Percentiles rank a stretch among this genome's conserved stretches.
Evolutionary conservation across 495 filamentous ascomycete species (phyloP).

Genomic region (Aspergillus sparsus): DNA sequence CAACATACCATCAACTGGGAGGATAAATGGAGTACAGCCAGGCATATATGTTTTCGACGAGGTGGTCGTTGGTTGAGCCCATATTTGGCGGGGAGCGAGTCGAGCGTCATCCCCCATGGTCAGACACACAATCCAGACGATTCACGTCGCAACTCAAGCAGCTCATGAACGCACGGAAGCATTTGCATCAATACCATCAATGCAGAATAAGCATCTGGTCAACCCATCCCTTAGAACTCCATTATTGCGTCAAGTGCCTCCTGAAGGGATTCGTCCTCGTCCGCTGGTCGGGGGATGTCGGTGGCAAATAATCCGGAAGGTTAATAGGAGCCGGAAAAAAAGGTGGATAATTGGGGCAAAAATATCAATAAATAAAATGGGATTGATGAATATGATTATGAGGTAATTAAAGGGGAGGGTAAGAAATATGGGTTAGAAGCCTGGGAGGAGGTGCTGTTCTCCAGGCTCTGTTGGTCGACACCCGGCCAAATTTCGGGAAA

Average conservation of each 20-base stretch:
- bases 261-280: conserved; percentile 2
- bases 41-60: conserved; percentile 38
- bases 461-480: neutral
- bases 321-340: neutral
- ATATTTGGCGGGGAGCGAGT: conserved; percentile 53
- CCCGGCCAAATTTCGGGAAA: conserved; percentile 18
- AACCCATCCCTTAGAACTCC: conserved; percentile 12
- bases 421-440: conserved; percentile 10
- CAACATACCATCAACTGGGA: conserved; percentile 55
- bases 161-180: conserved; percentile 28
- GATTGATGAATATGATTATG: conserved; percentile 3
- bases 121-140: conserved; percentile 22
- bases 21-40: conserved; percentile 62
- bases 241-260: conserved; percentile 13
- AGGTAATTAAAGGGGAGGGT: neutral
- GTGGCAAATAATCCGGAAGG: conserved; percentile 4
- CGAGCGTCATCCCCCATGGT: conserved; percentile 44
- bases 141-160: conserved; percentile 26
- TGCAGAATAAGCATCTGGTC: conserved; percentile 1
- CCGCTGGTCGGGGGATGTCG: conserved; percentile 13
- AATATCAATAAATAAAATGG: neutral
- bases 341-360: neutral
- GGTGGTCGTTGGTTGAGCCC: conserved; percentile 51
- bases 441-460: conserved; percentile 1
- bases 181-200: conserved; percentile 19